A percentile compares a stretch with the other conserved stretches of the same genome.
These are phyloP conservation scores for Ploettnerulaceae sp. DNA, from an alignment of 2,329 filamentous ascomycete species.

Conservation along the genomic window DNA sequence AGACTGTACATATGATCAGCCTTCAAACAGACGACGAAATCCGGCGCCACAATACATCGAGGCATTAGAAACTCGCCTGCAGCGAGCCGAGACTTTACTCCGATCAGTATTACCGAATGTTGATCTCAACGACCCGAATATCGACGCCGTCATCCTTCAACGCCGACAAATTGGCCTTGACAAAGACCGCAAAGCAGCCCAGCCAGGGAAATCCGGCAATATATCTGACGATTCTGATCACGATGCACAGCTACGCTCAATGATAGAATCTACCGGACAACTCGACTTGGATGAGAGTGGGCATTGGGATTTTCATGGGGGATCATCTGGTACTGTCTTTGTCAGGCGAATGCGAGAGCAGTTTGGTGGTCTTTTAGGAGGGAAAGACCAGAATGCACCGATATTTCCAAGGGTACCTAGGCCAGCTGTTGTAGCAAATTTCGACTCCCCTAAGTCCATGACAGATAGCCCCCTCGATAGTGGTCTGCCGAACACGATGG, in stretches of 20 bases:
- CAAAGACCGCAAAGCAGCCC: slow-evolving; percentile 38
- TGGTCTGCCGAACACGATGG: slow-evolving; percentile 39
- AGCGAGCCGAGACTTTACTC: slow-evolving; percentile 64
- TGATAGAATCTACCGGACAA: slow-evolving; percentile 90
- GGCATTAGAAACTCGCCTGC: slow-evolving; percentile 61
- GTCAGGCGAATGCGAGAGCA: slow-evolving; percentile 82
- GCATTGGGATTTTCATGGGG: slow-evolving; percentile 91
- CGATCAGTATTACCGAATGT: slow-evolving; percentile 59
- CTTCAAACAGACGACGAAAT: slow-evolving; percentile 69
- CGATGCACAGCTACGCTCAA: slow-evolving; percentile 78
- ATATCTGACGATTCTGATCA: slow-evolving; percentile 38
- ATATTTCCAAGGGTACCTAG: slow-evolving; percentile 51
- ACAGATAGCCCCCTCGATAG: slow-evolving; percentile 31
- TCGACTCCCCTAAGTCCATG: slow-evolving; percentile 32
- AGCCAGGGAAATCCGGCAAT: slow-evolving; percentile 11
- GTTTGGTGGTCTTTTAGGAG: slow-evolving; percentile 69
- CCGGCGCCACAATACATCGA: slow-evolving; percentile 71
- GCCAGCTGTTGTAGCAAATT: slow-evolving; percentile 35
- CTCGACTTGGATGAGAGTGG: slow-evolving; percentile 88
- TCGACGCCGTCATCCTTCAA: slow-evolving; percentile 72
- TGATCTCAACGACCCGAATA: slow-evolving; percentile 73
- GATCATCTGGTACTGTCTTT: slow-evolving; percentile 88
- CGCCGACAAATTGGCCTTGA: slow-evolving; percentile 38
- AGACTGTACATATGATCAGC: slow-evolving; percentile 76
- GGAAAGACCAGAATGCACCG: slow-evolving; percentile 48